Conservation (phyloP, 164 flowering plant genomes). For the Cinnamomum micranthum region DNA sequence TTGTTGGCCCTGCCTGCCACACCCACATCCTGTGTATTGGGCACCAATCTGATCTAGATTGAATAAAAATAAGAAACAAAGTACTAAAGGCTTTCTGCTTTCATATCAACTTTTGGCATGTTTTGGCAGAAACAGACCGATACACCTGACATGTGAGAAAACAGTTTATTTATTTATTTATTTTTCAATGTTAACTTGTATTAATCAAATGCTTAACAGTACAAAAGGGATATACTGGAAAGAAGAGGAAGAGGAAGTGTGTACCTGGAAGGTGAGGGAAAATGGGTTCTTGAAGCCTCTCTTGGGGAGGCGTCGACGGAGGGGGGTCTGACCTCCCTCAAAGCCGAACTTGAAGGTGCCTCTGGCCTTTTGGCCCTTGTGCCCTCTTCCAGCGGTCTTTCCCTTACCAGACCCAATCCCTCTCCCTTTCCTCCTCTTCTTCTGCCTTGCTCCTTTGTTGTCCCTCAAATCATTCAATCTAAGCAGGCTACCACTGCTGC, state of each 20-base stretch:
- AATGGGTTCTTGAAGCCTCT: constrained; percentile 90
- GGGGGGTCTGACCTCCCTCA: constrained; percentile 98
- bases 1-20: too few relatives aligned
- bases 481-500: constrained; percentile 35
- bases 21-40: too few relatives aligned
- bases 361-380: constrained; percentile 91
- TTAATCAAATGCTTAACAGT: too few relatives aligned
- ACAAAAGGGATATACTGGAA: not conserved
- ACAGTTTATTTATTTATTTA: too few relatives aligned
- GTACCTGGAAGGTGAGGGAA: constrained; percentile 79
- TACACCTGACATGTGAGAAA: too few relatives aligned
- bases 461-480: constrained; percentile 78
- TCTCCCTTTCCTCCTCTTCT: constrained; percentile 89
- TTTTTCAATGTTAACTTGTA: too few relatives aligned
- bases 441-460: constrained; percentile 66
- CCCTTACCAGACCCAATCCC: constrained; percentile 97
- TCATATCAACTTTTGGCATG: too few relatives aligned
- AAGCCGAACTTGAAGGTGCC: constrained; percentile 77
- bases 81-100: too few relatives aligned
- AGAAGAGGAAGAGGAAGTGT: not conserved
- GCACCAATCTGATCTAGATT: too few relatives aligned
- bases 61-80: too few relatives aligned
- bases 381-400: constrained; percentile 93
- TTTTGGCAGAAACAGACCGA: too few relatives aligned
- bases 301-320: constrained; percentile 78